Percentiles rank a stretch among this genome's conserved stretches.
Evolutionary conservation across 257 asterid species (phyloP).

Genomic region (Nicotiana tomentosiformis): DNA sequence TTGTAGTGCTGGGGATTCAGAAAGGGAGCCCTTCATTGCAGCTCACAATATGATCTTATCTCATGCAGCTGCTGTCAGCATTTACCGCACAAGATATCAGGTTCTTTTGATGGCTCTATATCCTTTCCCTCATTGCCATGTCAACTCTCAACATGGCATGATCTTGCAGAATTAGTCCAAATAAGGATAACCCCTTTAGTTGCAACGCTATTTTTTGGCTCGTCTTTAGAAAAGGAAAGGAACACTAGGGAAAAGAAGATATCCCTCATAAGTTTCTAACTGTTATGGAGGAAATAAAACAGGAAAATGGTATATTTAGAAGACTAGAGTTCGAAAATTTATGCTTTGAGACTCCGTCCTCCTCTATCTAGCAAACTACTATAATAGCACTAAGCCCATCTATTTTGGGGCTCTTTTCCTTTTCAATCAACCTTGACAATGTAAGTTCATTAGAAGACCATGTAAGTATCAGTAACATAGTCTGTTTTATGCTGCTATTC

Average conservation of each 20-base stretch:
- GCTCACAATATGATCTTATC: slow-evolving; percentile 62
- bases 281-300: background rate
- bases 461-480: background rate
- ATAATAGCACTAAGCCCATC: too few relatives aligned
- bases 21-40: slow-evolving; percentile 48
- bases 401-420: too few relatives aligned
- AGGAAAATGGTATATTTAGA: background rate
- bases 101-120: slow-evolving; percentile 11
- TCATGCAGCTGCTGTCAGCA: slow-evolving; percentile 45
- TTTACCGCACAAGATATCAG: slow-evolving; percentile 47
- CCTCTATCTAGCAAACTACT: too few relatives aligned
- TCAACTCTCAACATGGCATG: background rate
- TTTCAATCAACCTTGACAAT: background rate
- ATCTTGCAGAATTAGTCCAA: background rate
- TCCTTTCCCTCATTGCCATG: background rate
- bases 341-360: too few relatives aligned
- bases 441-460: background rate
- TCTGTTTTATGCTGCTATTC: slow-evolving; percentile 7
- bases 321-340: too few relatives aligned
- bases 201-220: background rate
- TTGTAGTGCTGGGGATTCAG: slow-evolving; percentile 48
- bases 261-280: background rate
- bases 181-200: background rate
- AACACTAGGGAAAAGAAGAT: background rate
- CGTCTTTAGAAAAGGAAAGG: background rate